These are phyloP conservation scores for Ajuga chamaepitys DNA, from an alignment of 257 asterid genomes.

Conservation along the genomic window DNA sequence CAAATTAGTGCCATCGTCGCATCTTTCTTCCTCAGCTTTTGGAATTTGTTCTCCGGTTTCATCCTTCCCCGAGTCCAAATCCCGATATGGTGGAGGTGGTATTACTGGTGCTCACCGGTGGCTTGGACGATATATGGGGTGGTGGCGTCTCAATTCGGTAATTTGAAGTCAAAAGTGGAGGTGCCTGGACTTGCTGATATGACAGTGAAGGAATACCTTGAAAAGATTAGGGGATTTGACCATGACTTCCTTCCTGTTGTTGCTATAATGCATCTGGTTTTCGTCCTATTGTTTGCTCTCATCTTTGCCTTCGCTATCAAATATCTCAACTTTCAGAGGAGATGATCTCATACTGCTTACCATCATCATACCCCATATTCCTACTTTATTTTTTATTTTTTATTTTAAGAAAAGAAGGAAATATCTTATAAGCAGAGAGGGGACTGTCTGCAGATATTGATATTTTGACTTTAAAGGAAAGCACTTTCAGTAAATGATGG, in stretches of 20 bases:
- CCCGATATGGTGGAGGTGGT: constrained; percentile 65
- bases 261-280: constrained; percentile 38
- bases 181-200: constrained; percentile 32
- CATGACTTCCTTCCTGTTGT: constrained; percentile 36
- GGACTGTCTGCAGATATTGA: too few species aligned
- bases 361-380: too few species aligned
- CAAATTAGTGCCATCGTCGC: constrained; percentile 31
- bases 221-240: constrained; percentile 24
- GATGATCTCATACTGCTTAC: too few species aligned
- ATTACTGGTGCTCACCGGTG: constrained; percentile 45
- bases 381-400: too few species aligned
- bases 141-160: constrained; percentile 37
- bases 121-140: constrained; percentile 49
- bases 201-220: constrained; percentile 30
- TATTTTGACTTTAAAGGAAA: too few species aligned
- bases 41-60: constrained; percentile 58
- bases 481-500: too few species aligned
- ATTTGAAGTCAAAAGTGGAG: constrained; percentile 7
- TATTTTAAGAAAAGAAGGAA: too few species aligned
- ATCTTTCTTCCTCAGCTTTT: constrained; percentile 38
- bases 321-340: constrained; percentile 44
- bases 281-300: constrained; percentile 27
- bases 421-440: too few species aligned
- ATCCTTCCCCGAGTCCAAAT: constrained; percentile 28
- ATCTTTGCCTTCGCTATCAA: constrained; percentile 37